Percentiles rank a stretch among this genome's conserved stretches.
Conservation (phyloP, 805 yeast species). For the Dipodascopsis uninucleata region DNA sequence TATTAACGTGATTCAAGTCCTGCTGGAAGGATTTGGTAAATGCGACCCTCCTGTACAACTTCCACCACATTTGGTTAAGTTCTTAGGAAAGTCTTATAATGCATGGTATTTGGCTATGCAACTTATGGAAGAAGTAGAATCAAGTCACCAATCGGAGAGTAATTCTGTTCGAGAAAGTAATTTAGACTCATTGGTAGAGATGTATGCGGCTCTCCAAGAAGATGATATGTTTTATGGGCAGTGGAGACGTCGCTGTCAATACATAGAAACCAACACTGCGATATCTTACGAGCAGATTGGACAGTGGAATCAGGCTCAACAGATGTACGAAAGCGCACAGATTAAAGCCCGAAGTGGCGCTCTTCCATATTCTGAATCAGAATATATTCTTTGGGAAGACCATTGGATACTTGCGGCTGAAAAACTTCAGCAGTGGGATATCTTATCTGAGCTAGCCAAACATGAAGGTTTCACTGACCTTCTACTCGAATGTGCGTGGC, state of each 20-base stretch:
- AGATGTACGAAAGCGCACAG: constrained; percentile 92
- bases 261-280: constrained; percentile 88
- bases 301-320: constrained; percentile 89
- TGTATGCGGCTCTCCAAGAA: constrained; percentile 84
- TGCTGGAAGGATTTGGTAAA: constrained; percentile 70
- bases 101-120: constrained; percentile 89
- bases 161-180: constrained; percentile 76
- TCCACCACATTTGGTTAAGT: constrained; percentile 92
- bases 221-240: constrained; percentile 96
- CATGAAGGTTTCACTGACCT: constrained; percentile 97
- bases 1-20: constrained; percentile 80
- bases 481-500: constrained; percentile 97
- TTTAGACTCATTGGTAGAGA: constrained; percentile 84
- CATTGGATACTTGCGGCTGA: constrained; percentile 98
- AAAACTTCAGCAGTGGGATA: constrained; percentile 96
- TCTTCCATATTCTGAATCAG: constrained; percentile 91
- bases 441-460: constrained; percentile 89
- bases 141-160: constrained; percentile 59
- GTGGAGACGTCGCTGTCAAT: constrained; percentile 96
- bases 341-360: constrained; percentile 94
- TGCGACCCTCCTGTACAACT: constrained; percentile 66
- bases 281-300: constrained; percentile 93
- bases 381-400: constrained; percentile 96
- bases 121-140: constrained; percentile 69
- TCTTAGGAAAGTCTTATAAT: constrained; percentile 78